Percentiles rank a stretch among this genome's conserved stretches.
These are phyloP conservation scores for Teunomyces aglyptinius DNA, from an alignment of 805 yeast species.

Conservation along the genomic window DNA sequence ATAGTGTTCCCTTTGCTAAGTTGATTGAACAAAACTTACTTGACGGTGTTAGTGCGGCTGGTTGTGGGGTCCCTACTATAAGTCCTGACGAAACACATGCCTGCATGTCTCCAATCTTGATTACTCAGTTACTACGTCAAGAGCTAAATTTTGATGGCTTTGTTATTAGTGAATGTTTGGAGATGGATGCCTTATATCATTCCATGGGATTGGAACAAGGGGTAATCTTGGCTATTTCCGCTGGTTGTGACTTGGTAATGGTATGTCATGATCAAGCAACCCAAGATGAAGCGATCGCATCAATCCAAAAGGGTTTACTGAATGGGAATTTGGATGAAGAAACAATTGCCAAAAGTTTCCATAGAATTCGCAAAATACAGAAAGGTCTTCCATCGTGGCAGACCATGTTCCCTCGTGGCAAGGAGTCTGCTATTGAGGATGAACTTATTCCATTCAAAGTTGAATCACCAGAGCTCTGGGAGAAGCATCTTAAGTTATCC, in stretches of 20 bases:
- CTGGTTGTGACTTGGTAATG: constrained; percentile 63
- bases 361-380: constrained; percentile 45
- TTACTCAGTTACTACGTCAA: constrained; percentile 49
- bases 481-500: constrained; percentile 43
- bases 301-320: constrained; percentile 35
- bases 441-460: constrained; percentile 21
- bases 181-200: constrained; percentile 60
- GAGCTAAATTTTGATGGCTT: constrained; percentile 56
- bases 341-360: constrained; percentile 36
- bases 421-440: constrained; percentile 22
- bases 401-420: constrained; percentile 35
- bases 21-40: constrained; percentile 44
- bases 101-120: constrained; percentile 53
- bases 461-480: constrained; percentile 33
- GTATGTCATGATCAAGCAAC: constrained; percentile 55
- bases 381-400: constrained; percentile 44
- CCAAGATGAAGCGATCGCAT: constrained; percentile 55
- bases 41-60: constrained; percentile 60
- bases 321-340: constrained; percentile 46
- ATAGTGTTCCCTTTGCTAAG: constrained; percentile 50
- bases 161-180: constrained; percentile 59
- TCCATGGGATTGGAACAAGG: constrained; percentile 70
- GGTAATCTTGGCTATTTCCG: constrained; percentile 57
- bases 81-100: constrained; percentile 63
- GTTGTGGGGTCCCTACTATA: constrained; percentile 62